These are phyloP conservation scores for Uronychia binucleata DNA, from an alignment of 73 alveolate species.

Conservation along the genomic window DNA sequence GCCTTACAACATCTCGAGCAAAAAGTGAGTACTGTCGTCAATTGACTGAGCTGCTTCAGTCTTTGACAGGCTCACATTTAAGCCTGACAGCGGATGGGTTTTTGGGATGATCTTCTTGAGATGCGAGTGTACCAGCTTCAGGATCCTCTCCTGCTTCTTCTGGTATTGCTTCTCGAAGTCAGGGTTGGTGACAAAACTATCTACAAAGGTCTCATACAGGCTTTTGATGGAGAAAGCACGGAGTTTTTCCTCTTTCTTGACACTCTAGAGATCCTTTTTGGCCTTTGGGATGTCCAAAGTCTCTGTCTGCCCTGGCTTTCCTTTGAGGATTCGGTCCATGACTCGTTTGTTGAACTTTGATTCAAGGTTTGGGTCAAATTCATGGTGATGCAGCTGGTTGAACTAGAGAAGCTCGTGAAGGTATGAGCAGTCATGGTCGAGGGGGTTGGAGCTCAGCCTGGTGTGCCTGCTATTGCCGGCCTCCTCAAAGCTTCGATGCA, in stretches of 20 bases:
- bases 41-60: neutral
- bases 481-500: neutral
- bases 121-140: neutral
- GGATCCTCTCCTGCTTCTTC: neutral
- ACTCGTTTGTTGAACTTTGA: neutral
- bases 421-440: neutral
- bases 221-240: conserved; percentile 18
- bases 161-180: neutral
- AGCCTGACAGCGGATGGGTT: neutral
- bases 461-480: neutral
- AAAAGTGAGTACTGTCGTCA: neutral
- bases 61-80: neutral
- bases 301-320: too few species aligned
- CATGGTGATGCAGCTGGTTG: neutral
- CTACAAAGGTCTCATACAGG: neutral
- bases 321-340: neutral
- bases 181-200: neutral
- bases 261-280: too few species aligned
- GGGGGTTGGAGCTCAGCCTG: neutral
- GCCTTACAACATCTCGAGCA: neutral
- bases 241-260: conserved; percentile 67
- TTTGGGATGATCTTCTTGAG: neutral
- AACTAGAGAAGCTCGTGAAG: neutral
- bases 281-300: too few species aligned
- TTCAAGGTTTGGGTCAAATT: neutral